These are phyloP conservation scores for Acacia confusa DNA, from an alignment of 306 rosid species.

Conservation along the genomic window DNA sequence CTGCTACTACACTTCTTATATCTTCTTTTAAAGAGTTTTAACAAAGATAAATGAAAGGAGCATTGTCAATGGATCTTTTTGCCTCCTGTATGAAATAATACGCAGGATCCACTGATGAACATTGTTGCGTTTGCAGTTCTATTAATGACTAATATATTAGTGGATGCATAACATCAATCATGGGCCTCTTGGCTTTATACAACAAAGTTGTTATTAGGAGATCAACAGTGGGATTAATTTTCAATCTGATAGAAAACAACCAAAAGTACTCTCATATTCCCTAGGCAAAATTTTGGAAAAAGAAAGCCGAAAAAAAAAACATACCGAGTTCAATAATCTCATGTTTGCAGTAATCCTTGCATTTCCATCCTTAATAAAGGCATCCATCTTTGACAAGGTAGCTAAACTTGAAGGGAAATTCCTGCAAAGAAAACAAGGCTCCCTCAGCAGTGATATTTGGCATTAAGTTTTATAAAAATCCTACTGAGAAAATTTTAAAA, in stretches of 20 bases:
- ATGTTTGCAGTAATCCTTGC: conserved; percentile 76
- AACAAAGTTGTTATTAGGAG: background rate
- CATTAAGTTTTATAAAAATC: conserved; percentile 19
- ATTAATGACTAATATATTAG: background rate
- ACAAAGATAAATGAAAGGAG: background rate
- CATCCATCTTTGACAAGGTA: conserved; percentile 81
- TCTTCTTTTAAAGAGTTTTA: background rate
- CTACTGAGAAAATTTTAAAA: conserved; percentile 17
- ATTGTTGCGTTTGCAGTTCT: conserved; percentile 4
- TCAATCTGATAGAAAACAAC: conserved; percentile 17
- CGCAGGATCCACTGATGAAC: background rate
- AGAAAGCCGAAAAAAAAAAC: background rate
- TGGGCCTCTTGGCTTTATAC: background rate
- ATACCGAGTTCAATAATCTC: conserved; percentile 76
- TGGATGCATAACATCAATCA: background rate
- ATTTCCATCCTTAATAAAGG: conserved; percentile 73
- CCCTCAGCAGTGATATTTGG: conserved; percentile 15
- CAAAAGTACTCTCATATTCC: conserved; percentile 20
- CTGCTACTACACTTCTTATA: background rate
- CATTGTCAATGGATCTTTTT: background rate
- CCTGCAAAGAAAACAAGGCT: conserved; percentile 49
- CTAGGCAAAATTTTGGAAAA: conserved; percentile 10
- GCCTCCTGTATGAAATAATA: background rate
- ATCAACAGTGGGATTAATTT: conserved; percentile 27
- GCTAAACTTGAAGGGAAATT: conserved; percentile 82